These are phyloP conservation scores for Penicillium occitanis DNA, from an alignment of 2,329 filamentous ascomycete genomes.

Conservation along the genomic window DNA sequence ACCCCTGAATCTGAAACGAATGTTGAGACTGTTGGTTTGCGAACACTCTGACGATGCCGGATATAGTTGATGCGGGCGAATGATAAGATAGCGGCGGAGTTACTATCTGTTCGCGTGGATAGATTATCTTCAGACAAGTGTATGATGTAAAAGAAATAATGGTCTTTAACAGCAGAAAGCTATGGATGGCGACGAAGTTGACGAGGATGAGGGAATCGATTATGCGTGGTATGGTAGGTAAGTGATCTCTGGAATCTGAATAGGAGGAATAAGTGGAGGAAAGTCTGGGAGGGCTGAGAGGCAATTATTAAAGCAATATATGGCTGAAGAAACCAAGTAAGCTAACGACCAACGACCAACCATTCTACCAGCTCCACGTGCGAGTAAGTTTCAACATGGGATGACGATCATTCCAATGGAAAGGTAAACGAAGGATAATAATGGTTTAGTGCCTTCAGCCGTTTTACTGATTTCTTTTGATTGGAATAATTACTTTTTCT, in stretches of 20 bases:
- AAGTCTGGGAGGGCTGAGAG: slow-evolving; percentile 1
- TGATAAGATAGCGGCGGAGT: slow-evolving; percentile 2
- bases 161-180: neutral
- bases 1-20: slow-evolving; percentile 2
- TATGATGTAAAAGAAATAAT: neutral
- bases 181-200: neutral
- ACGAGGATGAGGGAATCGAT: neutral
- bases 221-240: neutral
- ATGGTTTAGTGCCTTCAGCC: neutral
- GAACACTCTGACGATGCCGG: slow-evolving; percentile 5
- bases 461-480: neutral
- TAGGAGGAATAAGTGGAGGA: slow-evolving; percentile 2
- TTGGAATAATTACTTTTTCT: slow-evolving; percentile 2
- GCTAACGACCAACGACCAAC: slow-evolving; percentile 4
- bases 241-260: neutral
- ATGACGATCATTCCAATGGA: slow-evolving; percentile 11
- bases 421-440: slow-evolving; percentile 2
- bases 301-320: neutral
- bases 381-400: neutral
- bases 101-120: neutral
- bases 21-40: slow-evolving; percentile 4
- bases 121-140: neutral
- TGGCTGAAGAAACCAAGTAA: slow-evolving; percentile 9
- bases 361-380: slow-evolving; percentile 4
- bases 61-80: neutral